A percentile compares a stretch with the other conserved stretches of the same genome.
Conservation (phyloP, 2,329 filamentous ascomycete species). For the Purpureocillium lavendulum region DNA sequence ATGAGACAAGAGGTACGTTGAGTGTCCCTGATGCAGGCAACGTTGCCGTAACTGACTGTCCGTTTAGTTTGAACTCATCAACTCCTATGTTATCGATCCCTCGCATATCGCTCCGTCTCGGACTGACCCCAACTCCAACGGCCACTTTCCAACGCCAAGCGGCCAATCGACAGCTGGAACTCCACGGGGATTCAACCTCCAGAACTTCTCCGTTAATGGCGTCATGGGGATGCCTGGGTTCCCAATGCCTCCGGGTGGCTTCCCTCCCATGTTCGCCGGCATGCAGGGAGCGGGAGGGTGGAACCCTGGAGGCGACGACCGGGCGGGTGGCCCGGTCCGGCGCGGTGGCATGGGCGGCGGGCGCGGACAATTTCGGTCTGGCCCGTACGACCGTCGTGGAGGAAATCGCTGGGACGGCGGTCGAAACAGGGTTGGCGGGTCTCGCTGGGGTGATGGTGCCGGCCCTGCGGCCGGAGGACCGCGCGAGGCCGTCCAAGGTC, state of each 20-base stretch:
- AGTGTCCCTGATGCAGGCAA: not conserved
- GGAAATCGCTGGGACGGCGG: constrained; percentile 46
- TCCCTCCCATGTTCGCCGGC: constrained; percentile 46
- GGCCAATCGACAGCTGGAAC: constrained; percentile 73
- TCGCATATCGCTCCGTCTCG: constrained; percentile 89
- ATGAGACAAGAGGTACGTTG: constrained; percentile 68
- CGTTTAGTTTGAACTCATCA: constrained; percentile 73
- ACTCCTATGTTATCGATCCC: constrained; percentile 89
- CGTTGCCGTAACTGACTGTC: not conserved
- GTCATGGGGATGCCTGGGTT: constrained; percentile 55
- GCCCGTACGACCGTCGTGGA: constrained; percentile 65
- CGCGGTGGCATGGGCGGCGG: constrained; percentile 50
- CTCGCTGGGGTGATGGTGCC: constrained; percentile 67
- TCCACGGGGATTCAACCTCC: constrained; percentile 82
- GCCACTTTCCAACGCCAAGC: constrained; percentile 80
- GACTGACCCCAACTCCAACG: constrained; percentile 90
- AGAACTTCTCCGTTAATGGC: constrained; percentile 56
- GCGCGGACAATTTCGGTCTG: constrained; percentile 51
- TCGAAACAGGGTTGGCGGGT: constrained; percentile 40
- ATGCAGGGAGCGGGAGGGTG: constrained; percentile 38
- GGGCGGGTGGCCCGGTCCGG: constrained; percentile 59
- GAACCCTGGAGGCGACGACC: constrained; percentile 44
- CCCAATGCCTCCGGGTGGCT: constrained; percentile 37
- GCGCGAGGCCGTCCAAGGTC: constrained; percentile 82
- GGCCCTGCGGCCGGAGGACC: constrained; percentile 74